Conservation (phyloP, 305 asterid genomes). For the Nicotiana rustica region DNA sequence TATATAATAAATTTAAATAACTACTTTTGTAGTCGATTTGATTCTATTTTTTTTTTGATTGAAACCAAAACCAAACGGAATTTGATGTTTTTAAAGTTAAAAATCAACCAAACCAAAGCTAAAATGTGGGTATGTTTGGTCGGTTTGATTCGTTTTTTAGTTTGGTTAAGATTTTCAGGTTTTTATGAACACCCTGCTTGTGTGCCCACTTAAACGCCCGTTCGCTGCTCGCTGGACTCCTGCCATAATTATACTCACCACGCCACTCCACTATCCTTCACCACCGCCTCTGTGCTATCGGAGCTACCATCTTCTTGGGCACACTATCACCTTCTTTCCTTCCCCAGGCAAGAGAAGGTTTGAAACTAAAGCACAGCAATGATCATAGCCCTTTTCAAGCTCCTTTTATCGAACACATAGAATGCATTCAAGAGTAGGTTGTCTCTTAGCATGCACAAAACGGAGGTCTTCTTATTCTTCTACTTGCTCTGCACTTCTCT, state of each 20-base stretch:
- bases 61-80: too few species aligned
- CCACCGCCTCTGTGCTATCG: not conserved
- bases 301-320: slow-evolving; percentile 9
- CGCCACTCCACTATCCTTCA: not conserved
- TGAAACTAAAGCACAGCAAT: not conserved
- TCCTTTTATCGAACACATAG: not conserved
- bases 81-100: too few species aligned
- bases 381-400: not conserved
- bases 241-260: not conserved
- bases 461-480: not conserved
- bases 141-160: too few species aligned
- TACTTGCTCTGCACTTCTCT: not conserved
- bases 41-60: too few species aligned
- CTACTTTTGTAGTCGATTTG: too few species aligned
- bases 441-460: slow-evolving; percentile 12
- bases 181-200: too few species aligned
- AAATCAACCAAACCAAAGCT: too few species aligned
- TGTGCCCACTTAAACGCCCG: too few species aligned
- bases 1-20: too few species aligned
- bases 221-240: too few species aligned
- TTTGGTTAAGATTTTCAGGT: too few species aligned
- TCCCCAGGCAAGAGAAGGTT: not conserved
- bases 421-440: slow-evolving; percentile 32
- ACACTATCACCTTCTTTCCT: not conserved
- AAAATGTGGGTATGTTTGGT: too few species aligned